A percentile compares a stretch with the other conserved stretches of the same genome.
These are phyloP conservation scores for Russula emetica DNA, from an alignment of 768 basidiomycete species.

Conservation along the genomic window DNA sequence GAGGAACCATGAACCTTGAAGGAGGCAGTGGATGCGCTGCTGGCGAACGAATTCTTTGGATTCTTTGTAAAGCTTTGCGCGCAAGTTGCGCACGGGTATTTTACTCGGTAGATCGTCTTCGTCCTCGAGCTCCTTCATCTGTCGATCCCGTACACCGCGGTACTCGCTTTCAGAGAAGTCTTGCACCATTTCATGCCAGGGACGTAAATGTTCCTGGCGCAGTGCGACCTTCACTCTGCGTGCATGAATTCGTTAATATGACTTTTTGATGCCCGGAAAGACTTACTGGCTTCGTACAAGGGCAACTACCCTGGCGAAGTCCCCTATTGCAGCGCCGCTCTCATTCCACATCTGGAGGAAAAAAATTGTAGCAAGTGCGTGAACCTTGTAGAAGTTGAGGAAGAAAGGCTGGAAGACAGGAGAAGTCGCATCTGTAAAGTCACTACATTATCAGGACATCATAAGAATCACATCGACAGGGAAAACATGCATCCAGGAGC, in stretches of 20 bases:
- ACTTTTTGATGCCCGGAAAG: neutral
- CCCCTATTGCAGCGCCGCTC: conserved; percentile 68
- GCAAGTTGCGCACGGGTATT: conserved; percentile 77
- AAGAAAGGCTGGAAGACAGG: conserved; percentile 85
- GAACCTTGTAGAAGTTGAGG: conserved; percentile 77
- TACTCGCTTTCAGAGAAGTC: conserved; percentile 82
- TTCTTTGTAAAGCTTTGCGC: conserved; percentile 82
- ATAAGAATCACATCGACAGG: neutral
- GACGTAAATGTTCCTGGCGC: conserved; percentile 63
- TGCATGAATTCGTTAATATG: neutral
- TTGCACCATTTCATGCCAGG: conserved; percentile 80
- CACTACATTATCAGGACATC: conserved; percentile 9
- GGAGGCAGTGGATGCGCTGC: conserved; percentile 81
- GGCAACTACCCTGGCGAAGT: conserved; percentile 74
- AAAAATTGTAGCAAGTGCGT: conserved; percentile 75
- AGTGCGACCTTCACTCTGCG: conserved; percentile 72
- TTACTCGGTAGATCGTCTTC: conserved; percentile 87
- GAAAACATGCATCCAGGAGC: conserved; percentile 70
- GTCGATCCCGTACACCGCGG: conserved; percentile 77
- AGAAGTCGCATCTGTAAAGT: conserved; percentile 61
- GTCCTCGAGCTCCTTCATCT: conserved; percentile 84
- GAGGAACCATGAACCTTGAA: conserved; percentile 91
- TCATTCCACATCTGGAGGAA: conserved; percentile 94
- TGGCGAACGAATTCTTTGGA: conserved; percentile 86
- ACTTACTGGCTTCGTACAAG: conserved; percentile 83